Base-by-base conservation (phyloP, 1,284 basidiomycete genomes). In the Tremellales sp. region DNA sequence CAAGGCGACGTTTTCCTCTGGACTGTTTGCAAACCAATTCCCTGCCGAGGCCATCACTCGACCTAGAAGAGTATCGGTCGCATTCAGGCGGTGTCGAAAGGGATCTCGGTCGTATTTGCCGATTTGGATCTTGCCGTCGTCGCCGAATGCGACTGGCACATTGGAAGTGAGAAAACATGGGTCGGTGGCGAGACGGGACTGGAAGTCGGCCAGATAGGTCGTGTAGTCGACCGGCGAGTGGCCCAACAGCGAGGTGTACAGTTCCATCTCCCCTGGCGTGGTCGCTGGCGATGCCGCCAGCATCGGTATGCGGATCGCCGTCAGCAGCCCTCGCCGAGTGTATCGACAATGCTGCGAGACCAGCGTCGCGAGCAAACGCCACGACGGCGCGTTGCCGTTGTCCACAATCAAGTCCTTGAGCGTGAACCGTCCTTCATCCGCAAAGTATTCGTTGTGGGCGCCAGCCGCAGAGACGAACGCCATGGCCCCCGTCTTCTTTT, bases 401-500 rank as follows among this genome's bases (percentile, higher is more conserved):
- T 87, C 80, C 38, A 88, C 64, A 4, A 95, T 73, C 22, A 95
- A 78, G 61, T 95, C 91, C 63, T 89, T 91, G 18, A 95, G 76
- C 2, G 87, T 93, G 73, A 91, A 95, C 14, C 90, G 81, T 12
- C 84, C 87, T 70, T 85, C 80, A 0, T 87, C 83, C 3, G 84
- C 88, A 66, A 88, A 87, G 70, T 94, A 94, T 56, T 83, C 82
- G n/a, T n/a, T n/a, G n/a, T n/a, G n/a, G n/a, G n/a, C n/a, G n/a
- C n/a, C n/a, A 0, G 85, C 81, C 41, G 78, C 78, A 43, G 79
- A 16, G 79, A 19, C 53, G 38, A 40, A 61, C 19, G 43, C 50
- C 56, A 61, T 58, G 1, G 61, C 60, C 3, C 63, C 57, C 0
- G 58, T 61, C 31, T 56, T 57, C 43, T 43, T 40, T 34, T 53